A percentile compares a stretch with the other conserved stretches of the same genome.
These are phyloP conservation scores for Pleurotus eryngii DNA, from an alignment of 768 basidiomycete species.

Conservation along the genomic window DNA sequence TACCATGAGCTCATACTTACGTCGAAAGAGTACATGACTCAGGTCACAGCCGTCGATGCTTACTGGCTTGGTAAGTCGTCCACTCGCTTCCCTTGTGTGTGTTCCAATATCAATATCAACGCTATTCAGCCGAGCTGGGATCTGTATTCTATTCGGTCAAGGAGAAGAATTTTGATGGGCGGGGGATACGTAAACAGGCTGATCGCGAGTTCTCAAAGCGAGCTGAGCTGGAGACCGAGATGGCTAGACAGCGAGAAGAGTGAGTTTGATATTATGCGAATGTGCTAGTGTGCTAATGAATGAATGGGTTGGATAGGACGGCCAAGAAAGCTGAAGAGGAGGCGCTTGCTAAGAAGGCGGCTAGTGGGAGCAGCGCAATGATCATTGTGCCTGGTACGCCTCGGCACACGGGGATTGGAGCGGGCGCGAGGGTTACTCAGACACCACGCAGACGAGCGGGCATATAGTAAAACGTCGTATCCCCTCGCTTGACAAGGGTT, in stretches of 20 bases:
- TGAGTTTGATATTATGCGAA: constrained; percentile 26
- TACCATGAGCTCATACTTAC: constrained; percentile 97
- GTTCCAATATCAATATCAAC: constrained; percentile 6
- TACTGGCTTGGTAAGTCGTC: constrained; percentile 85
- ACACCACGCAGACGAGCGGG: constrained; percentile 76
- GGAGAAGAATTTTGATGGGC: constrained; percentile 95
- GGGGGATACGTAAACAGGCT: constrained; percentile 69
- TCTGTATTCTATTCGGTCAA: constrained; percentile 97
- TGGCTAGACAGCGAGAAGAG: constrained; percentile 82
- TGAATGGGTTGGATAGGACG: constrained; percentile 33
- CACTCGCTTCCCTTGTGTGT: background rate
- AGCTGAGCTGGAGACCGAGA: constrained; percentile 90
- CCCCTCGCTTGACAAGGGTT: background rate
- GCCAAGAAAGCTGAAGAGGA: constrained; percentile 65
- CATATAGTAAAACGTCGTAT: constrained; percentile 38
- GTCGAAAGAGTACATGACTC: constrained; percentile 98
- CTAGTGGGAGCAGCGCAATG: constrained; percentile 52
- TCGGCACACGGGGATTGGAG: constrained; percentile 63
- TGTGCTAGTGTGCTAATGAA: background rate
- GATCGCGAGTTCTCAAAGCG: constrained; percentile 90
- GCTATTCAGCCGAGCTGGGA: constrained; percentile 76
- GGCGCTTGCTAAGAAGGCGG: constrained; percentile 50
- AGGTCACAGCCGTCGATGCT: constrained; percentile 96
- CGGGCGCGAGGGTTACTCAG: constrained; percentile 60
- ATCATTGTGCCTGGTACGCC: constrained; percentile 83